phyloP scores from a whole-genome alignment of 768 basidiomycete species.

The Tulasnella sp. region DNA sequence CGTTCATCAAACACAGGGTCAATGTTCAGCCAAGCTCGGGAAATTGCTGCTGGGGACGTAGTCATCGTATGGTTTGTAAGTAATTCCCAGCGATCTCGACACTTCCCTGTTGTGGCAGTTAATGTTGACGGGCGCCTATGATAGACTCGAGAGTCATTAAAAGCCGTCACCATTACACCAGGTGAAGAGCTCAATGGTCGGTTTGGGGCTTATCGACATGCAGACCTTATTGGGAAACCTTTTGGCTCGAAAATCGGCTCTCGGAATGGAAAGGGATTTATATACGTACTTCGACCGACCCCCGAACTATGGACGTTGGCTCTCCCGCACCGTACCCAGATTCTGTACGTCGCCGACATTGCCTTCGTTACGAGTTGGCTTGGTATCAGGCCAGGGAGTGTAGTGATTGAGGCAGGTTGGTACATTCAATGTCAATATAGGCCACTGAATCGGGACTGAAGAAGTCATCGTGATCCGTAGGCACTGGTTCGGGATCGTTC shows the following conservation, averaged over 20 bases:
- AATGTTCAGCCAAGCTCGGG: conserved; percentile 73
- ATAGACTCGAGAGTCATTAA: conserved; percentile 75
- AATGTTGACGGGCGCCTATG: background rate
- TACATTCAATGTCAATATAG: background rate
- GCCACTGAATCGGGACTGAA: background rate
- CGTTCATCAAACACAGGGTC: background rate
- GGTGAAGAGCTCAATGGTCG: conserved; percentile 83
- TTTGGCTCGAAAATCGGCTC: conserved; percentile 87
- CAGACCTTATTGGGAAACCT: conserved; percentile 80
- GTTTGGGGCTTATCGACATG: conserved; percentile 82
- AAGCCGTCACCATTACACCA: conserved; percentile 69
- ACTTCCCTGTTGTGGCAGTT: background rate
- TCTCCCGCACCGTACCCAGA: conserved; percentile 94
- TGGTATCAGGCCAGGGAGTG: conserved; percentile 70
- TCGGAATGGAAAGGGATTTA: conserved; percentile 78
- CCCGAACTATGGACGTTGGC: conserved; percentile 98
- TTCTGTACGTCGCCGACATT: conserved; percentile 94
- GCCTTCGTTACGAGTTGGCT: conserved; percentile 86
- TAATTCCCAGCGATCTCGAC: conserved; percentile 15
- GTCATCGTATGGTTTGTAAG: conserved; percentile 80
- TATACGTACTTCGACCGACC: conserved; percentile 88
- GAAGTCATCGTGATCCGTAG: conserved; percentile 43
- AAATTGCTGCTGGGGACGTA: conserved; percentile 69
- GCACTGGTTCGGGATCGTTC: conserved; percentile 90
- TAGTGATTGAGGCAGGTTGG: conserved; percentile 89